Conservation (phyloP, 768 basidiomycete species). For the Lanmaoa pseudosensibilis region DNA sequence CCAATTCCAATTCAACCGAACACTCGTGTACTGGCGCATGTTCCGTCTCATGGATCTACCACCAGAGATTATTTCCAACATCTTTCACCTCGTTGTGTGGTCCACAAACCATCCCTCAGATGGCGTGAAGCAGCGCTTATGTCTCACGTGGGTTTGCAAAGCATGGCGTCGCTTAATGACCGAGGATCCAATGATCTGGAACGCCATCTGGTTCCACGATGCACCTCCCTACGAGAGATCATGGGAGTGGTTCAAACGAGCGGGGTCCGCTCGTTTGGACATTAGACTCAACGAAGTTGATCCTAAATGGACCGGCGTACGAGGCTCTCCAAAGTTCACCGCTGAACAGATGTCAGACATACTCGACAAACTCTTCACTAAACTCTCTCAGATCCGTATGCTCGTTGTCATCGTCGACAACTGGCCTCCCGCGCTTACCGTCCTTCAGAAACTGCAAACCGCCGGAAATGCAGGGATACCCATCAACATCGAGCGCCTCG, state of each 20-base stretch:
- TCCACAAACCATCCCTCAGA: conserved; percentile 38
- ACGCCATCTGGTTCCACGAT: conserved; percentile 64
- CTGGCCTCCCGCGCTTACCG: conserved; percentile 52
- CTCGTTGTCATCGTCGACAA: conserved; percentile 57
- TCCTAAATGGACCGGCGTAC: conserved; percentile 23
- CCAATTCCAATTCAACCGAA: conserved; percentile 19
- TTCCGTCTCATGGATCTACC: conserved; percentile 67
- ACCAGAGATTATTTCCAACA: conserved; percentile 60
- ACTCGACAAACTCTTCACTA: conserved; percentile 50
- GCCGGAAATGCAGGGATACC: conserved; percentile 35
- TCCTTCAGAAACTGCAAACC: conserved; percentile 49
- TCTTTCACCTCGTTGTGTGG: conserved; percentile 64
- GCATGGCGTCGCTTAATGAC: conserved; percentile 53
- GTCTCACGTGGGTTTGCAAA: conserved; percentile 59
- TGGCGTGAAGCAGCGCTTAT: conserved; percentile 43
- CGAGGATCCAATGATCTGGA: conserved; percentile 57
- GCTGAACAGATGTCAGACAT: conserved; percentile 45
- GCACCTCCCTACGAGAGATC: conserved; percentile 50
- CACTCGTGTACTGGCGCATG: conserved; percentile 37
- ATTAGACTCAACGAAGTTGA: conserved; percentile 56
- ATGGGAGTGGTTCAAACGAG: conserved; percentile 56
- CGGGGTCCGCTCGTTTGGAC: conserved; percentile 55
- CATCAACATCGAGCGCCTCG: conserved; percentile 57
- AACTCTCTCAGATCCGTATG: conserved; percentile 57
- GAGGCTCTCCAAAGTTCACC: conserved; percentile 37